Conservation (phyloP, 352 stramenopile genomes). For the Saprolegnia parasitica region DNA sequence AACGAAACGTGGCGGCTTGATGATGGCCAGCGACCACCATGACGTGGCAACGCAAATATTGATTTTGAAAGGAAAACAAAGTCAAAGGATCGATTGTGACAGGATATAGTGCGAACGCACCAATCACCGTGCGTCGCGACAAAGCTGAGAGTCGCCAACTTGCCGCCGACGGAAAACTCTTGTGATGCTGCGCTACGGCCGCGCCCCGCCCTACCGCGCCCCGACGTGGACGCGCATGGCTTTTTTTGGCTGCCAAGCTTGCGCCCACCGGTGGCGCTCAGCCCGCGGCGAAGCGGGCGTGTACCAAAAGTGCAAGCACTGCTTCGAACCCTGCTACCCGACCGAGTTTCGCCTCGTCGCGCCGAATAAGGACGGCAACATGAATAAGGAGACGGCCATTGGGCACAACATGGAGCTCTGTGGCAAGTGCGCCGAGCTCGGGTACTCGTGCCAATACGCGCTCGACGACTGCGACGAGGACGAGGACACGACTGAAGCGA, state of each 20-base stretch:
- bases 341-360: neutral
- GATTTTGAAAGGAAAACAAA: no score
- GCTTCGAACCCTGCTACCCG: neutral
- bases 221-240: neutral
- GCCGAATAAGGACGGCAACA: neutral
- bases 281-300: no score
- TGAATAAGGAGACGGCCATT: neutral
- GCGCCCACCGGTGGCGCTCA: neutral
- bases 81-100: no score
- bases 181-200: neutral
- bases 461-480: neutral
- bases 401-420: conserved; percentile 2
- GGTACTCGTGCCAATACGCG: neutral
- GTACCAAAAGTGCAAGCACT: neutral
- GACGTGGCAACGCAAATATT: no score
- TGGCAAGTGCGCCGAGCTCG: neutral
- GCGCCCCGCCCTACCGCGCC: no score
- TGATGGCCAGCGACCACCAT: no score
- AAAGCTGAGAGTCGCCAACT: no score
- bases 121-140: no score
- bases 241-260: neutral
- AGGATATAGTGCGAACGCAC: no score
- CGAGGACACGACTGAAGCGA: neutral
- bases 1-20: no score
- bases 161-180: neutral